Evolutionary conservation across 177 flowering plant species (phyloP), one percentile per base, ranked within the genome.

Genomic region (Vitis hybrid): DNA sequence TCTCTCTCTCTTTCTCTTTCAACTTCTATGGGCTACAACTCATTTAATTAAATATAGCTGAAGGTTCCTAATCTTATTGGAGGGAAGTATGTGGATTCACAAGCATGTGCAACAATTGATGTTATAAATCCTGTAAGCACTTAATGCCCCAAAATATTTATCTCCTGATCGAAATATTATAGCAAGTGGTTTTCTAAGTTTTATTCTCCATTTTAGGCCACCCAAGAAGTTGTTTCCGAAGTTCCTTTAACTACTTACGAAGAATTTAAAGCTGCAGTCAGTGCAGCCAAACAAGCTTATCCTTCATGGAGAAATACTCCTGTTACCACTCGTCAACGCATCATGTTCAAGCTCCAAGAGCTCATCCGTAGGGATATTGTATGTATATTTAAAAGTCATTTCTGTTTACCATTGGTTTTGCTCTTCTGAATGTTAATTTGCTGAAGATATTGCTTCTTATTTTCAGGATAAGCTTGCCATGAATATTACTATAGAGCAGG

Each of bases 271-370:
- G 89, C 95, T 67, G 97, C 98, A 21, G 91, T 93, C 6, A 71
- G 70, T 78, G 88, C 98, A 14, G 97, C 98, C 12, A 91, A 87
- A 80, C 74, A 76, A 54, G 98, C 98, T 7, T 93, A 84, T 76
- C 84, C 89, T 45, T 66, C 78, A 8, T 93, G 98, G 98, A 76
- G 87, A 59, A 86, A 80, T 64, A 89, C 97, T 5, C 95, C 97
- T 1, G 65, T 91, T 21, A 81, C 88, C 11, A 72, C 91, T 1
- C 93, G 98, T 21, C 95, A 89, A 62, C 90, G 92, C 4, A 63
- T 90, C 11, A 90, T 93, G 98, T 79, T 93, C 64, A 88, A 89
- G 80, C 83, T 93, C 8, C 97, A 90, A 73, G 93, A 91, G 76
- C 92, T 93, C 63, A 93, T 93, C 14, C 91, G 88, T 5, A 83